Base-by-base conservation (phyloP, 768 basidiomycete genomes). In the Lentinula detonsa region DNA sequence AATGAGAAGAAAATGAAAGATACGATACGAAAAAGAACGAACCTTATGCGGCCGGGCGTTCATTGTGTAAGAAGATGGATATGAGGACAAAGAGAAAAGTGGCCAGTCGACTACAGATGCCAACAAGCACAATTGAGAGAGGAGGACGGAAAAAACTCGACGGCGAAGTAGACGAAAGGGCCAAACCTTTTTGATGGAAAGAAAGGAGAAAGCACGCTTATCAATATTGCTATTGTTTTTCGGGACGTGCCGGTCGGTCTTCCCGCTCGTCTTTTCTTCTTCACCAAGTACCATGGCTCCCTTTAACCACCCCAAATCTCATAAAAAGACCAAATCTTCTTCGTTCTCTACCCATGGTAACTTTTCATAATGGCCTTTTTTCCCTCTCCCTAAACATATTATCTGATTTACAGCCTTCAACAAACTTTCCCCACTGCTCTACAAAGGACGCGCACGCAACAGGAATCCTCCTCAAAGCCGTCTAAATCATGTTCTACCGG, bases 41-140 rank as follows among this genome's bases (percentile, higher is more conserved):
- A 81, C 82, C 74, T 90, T 90, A 73, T 88, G 88, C 28, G 87
- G 87, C 67, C 89, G 85, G 60, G 84, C 77, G 73, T 85, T 89
- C 89, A 90, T 90, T 68, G 66, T 73, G 64, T 40, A 28, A 43
- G 13, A 15, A 56, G 5, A 21, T 40, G 39, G 2, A 40, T 16
- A 23, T 5, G 40, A 39, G 2, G 39, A 56, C 39, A 45, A 40
- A 28, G 28, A 23, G 39, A 18, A 56, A 56, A 56, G 34, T n/a
- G 50, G 50, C 50, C 50, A 34, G 50, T 51, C 34, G 34, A 33
- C 50, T 51, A 51, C 50, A 11, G n/a, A 49, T 49, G 42, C 42
- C 42, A 23, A 48, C 21, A 23, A 51, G 50, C n/a, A n/a, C 50
- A 13, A 39, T 2, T 8, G 37, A 33, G 15, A 33, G 31, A 33